Base-by-base conservation (phyloP, 805 yeast genomes). In the Metschnikowia colocasiae region DNA sequence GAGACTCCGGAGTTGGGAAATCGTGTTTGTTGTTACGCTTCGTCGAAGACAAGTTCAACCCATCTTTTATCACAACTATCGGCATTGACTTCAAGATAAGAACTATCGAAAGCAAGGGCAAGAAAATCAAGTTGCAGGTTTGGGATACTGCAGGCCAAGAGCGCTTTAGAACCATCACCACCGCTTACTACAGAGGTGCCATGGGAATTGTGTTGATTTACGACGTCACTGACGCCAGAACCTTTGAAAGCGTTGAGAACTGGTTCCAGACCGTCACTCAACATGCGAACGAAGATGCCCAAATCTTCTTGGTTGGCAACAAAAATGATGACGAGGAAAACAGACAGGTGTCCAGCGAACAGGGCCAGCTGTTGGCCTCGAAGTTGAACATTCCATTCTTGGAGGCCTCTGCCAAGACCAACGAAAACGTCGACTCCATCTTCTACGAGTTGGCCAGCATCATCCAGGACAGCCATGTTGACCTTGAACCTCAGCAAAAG, bases 91-190 rank as follows among this genome's bases (percentile, higher is more conserved):
- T 94, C 79, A 94, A 94, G 74, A 92, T 94, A 65, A 85, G 97
- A 71, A 91, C 97, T 25, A 87, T 91, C 57, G 97, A 92, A 59
- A 79, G 91, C 55, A 92, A 92, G 54, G 97, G 96, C 45, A 87
- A 87, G 69, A 85, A 85, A 55, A 87, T 94, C 69, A 94, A 94
- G 72, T 79, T 92, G 64, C 99, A 94, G 68, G 87, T 92, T 37
- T 86, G 97, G 97, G 97, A 90, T 65, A 90, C 97, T 34, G 97
- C 97, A 1, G 97, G 97, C n/a, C 97, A 90, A 71, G 97, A 90
- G 67, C 78, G 97, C 62, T 90, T 90, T 73, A 81, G 96, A 71
- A 88, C 96, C 35, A 90, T 90, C 71, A 91, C 94, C 41, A 85
- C 94, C n/a, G 92, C 95, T 1, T 87, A 87, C 68, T 87, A 87